Evolutionary conservation across 345 rosid genomes (phyloP).

Genomic region (Brassica incana): DNA sequence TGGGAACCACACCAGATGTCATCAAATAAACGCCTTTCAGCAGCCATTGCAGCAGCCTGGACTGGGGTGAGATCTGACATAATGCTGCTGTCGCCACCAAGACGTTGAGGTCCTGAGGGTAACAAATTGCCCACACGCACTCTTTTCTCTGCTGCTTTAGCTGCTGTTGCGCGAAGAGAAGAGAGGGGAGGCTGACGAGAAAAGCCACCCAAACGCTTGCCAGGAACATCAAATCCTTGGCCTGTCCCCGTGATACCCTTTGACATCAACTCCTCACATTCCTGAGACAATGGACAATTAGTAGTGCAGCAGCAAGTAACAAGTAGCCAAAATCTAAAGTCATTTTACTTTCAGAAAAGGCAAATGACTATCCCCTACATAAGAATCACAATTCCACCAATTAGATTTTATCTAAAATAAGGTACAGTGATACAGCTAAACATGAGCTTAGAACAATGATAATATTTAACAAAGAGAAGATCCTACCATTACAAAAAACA

Average conservation of each 20-base stretch:
- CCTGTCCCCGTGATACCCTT: conserved; percentile 73
- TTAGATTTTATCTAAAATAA: no score
- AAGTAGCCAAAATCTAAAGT: conserved; percentile 10
- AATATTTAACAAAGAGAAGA: not conserved
- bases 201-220: conserved; percentile 78
- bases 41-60: conserved; percentile 98
- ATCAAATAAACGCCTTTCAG: conserved; percentile 83
- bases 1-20: conserved; percentile 83
- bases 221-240: conserved; percentile 78
- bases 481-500: not conserved
- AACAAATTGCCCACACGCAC: conserved; percentile 51
- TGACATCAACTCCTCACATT: conserved; percentile 77
- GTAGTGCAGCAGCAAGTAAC: not conserved
- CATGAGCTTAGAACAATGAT: not conserved
- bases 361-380: no score
- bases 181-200: conserved; percentile 68
- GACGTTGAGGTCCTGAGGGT: conserved; percentile 76
- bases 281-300: conserved; percentile 45
- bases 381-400: no score
- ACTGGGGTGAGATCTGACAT: conserved; percentile 81
- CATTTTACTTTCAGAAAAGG: no score
- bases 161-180: conserved; percentile 57
- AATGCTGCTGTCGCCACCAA: conserved; percentile 78
- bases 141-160: conserved; percentile 78
- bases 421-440: no score